Evolutionary conservation across 805 yeast genomes (phyloP).

Genomic region (Candida silvatica): DNA sequence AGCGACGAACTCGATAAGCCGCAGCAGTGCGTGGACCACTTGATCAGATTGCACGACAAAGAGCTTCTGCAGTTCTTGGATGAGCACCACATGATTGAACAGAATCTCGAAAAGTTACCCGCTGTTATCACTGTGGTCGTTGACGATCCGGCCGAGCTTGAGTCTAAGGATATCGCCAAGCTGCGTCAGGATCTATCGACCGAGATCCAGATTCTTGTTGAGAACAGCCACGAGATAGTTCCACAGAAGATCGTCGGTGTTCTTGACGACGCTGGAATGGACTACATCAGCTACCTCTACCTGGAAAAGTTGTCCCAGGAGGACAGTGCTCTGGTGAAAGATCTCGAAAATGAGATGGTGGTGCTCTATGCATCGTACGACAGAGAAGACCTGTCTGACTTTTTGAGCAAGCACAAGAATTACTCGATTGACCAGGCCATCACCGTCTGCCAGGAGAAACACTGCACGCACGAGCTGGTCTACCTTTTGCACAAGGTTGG

Average conservation of each 20-base stretch:
- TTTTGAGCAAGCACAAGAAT: conserved; percentile 49
- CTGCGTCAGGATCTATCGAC: conserved; percentile 29
- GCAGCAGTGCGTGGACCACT: conserved; percentile 53
- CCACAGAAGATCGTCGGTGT: conserved; percentile 43
- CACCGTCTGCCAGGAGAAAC: conserved; percentile 45
- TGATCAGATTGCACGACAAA: conserved; percentile 47
- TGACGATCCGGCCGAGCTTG: conserved; percentile 23
- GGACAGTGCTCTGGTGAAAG: conserved; percentile 47
- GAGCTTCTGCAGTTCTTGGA: conserved; percentile 50
- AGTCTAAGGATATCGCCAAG: conserved; percentile 30
- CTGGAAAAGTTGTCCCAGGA: conserved; percentile 46
- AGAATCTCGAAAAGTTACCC: conserved; percentile 41
- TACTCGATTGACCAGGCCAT: conserved; percentile 68
- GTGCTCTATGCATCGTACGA: conserved; percentile 57
- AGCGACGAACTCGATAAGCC: conserved; percentile 53
- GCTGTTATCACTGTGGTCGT: conserved; percentile 32
- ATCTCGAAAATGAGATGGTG: conserved; percentile 62
- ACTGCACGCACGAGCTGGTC: conserved; percentile 63
- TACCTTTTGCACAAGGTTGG: conserved; percentile 79
- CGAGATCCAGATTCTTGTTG: conserved; percentile 47
- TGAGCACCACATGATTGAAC: conserved; percentile 51
- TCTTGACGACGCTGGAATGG: conserved; percentile 33
- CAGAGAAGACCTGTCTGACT: conserved; percentile 44
- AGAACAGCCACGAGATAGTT: conserved; percentile 54
- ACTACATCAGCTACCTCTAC: conserved; percentile 53